Conservation (phyloP, 257 asterid species). For the Solanum neorickii region DNA sequence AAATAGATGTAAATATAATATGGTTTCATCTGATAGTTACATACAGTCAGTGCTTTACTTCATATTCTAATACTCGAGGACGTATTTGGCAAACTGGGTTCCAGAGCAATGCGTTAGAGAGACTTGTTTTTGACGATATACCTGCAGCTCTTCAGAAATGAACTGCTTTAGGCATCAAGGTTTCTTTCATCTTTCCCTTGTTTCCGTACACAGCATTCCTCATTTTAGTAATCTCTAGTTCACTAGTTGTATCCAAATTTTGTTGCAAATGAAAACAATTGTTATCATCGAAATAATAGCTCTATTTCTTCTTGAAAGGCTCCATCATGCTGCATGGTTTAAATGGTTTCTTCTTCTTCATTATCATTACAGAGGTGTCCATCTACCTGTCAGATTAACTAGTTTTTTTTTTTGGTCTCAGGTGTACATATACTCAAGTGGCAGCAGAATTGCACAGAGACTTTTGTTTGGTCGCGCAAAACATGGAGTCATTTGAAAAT, state of each 20-base stretch:
- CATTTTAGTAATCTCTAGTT: background rate
- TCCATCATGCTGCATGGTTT: background rate
- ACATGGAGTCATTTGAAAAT: slow-evolving; percentile 69
- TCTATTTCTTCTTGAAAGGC: background rate
- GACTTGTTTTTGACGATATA: slow-evolving; percentile 60
- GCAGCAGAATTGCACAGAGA: slow-evolving; percentile 89
- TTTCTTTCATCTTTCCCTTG: slow-evolving; percentile 6
- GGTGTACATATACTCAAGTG: slow-evolving; percentile 93
- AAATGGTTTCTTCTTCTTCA: background rate
- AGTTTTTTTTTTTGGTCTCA: slow-evolving; percentile 14
- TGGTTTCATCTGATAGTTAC: background rate
- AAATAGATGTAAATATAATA: background rate
- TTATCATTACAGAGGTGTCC: background rate
- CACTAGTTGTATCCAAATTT: background rate
- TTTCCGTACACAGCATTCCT: background rate
- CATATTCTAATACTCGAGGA: slow-evolving; percentile 25
- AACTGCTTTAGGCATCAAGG: slow-evolving; percentile 63
- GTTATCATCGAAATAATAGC: background rate
- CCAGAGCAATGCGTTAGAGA: slow-evolving; percentile 35
- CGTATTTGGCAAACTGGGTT: slow-evolving; percentile 73
- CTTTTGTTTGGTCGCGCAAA: slow-evolving; percentile 71
- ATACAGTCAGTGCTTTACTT: background rate
- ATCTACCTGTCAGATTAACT: background rate
- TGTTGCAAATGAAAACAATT: background rate
- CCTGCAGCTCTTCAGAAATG: slow-evolving; percentile 76